Evolutionary conservation across 2,329 filamentous ascomycete species (phyloP).

Genomic region (Claviceps sp.): DNA sequence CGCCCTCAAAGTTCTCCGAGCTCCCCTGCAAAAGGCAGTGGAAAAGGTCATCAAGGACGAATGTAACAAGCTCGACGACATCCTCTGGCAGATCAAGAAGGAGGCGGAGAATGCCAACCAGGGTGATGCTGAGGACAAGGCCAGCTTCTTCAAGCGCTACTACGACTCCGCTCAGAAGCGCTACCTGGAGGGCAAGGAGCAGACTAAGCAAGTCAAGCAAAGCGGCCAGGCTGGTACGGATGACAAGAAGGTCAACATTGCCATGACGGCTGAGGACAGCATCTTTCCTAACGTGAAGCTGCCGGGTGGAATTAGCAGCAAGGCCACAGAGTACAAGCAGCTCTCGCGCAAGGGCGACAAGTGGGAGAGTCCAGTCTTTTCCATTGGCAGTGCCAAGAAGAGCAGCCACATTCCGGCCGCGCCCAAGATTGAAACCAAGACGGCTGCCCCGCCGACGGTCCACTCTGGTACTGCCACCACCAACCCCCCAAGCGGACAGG

Average conservation of each 20-base stretch:
- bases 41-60: conserved; percentile 83
- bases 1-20: conserved; percentile 69
- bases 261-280: conserved; percentile 61
- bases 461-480: no score
- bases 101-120: conserved; percentile 66
- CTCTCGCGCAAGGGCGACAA: conserved; percentile 76
- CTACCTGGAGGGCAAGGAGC: conserved; percentile 58
- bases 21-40: conserved; percentile 72
- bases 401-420: conserved; percentile 57
- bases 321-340: conserved; percentile 88
- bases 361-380: conserved; percentile 93
- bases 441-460: conserved; percentile 8
- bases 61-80: conserved; percentile 59
- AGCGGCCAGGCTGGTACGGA: conserved; percentile 39
- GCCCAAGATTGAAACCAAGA: conserved; percentile 36
- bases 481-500: no score
- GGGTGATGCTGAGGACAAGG: conserved; percentile 53
- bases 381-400: conserved; percentile 63
- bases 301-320: conserved; percentile 71
- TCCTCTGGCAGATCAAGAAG: conserved; percentile 64
- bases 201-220: conserved; percentile 48
- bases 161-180: conserved; percentile 60
- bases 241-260: conserved; percentile 52
- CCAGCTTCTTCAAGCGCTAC: conserved; percentile 83
- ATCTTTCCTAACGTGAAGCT: conserved; percentile 79